Evolutionary conservation across 441 rosid species (phyloP).

Genomic region (Euphorbia celastroides): DNA sequence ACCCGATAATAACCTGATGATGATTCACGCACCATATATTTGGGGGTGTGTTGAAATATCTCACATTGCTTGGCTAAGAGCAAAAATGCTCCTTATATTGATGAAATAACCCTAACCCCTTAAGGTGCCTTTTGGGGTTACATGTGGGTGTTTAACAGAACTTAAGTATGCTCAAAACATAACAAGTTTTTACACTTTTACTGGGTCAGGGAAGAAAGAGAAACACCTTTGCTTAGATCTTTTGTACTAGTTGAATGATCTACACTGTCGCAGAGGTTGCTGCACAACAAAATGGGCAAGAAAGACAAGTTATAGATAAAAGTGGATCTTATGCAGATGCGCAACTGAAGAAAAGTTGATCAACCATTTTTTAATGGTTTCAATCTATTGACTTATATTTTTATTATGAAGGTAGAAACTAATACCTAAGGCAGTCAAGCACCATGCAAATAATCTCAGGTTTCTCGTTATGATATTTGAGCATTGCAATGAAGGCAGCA

Average conservation of each 20-base stretch:
- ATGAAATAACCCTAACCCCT: no score
- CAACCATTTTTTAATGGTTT: not conserved
- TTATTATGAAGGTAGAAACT: constrained; percentile 6
- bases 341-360: not conserved
- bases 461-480: constrained; percentile 52
- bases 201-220: constrained; percentile 16
- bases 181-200: constrained; percentile 1
- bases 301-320: constrained; percentile 12
- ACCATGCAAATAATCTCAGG: constrained; percentile 63
- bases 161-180: not conserved
- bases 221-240: constrained; percentile 39
- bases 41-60: no score
- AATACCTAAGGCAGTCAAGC: constrained; percentile 80
- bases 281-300: constrained; percentile 25
- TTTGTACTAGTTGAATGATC: constrained; percentile 29
- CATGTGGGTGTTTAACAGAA: no score
- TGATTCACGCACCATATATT: no score
- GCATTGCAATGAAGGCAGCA: constrained; percentile 53
- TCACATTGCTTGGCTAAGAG: no score
- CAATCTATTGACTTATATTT: not conserved
- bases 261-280: constrained; percentile 45
- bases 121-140: no score
- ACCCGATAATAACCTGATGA: no score
- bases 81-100: no score
- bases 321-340: constrained; percentile 2